phyloP scores from a whole-genome alignment of 2,329 filamentous ascomycete genomes.

The Fusarium sp. region DNA sequence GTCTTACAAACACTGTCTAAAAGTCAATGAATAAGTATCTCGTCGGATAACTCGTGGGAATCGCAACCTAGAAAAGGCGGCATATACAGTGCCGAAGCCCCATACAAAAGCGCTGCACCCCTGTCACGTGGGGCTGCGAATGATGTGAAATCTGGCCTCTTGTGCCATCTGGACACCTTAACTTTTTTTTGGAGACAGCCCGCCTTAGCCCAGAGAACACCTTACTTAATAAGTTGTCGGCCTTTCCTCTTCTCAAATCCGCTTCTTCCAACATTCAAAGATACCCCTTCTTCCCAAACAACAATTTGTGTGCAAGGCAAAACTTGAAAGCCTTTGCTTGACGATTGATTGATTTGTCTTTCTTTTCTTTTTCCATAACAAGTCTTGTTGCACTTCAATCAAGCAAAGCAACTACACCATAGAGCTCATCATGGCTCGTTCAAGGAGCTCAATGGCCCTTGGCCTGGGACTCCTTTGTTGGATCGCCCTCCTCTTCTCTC shows the following conservation, averaged over 20 bases:
- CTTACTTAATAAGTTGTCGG: constrained; percentile 52
- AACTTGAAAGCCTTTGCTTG: constrained; percentile 36
- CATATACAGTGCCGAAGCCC: constrained; percentile 33
- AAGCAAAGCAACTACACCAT: constrained; percentile 31
- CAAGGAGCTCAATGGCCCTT: constrained; percentile 76
- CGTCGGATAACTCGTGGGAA: neutral
- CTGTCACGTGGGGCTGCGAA: constrained; percentile 50
- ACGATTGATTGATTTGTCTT: constrained; percentile 41
- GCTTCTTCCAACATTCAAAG: constrained; percentile 45
- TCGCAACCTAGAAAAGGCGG: constrained; percentile 22
- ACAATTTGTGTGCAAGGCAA: constrained; percentile 47
- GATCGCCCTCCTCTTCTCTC: constrained; percentile 88
- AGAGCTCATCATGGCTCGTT: constrained; percentile 62
- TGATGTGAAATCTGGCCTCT: constrained; percentile 63
- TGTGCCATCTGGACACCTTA: constrained; percentile 59
- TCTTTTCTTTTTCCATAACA: constrained; percentile 34
- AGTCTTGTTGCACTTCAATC: constrained; percentile 38
- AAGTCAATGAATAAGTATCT: constrained; percentile 2
- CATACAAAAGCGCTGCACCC: constrained; percentile 32
- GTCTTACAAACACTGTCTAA: constrained; percentile 32
- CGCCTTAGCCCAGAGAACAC: neutral
- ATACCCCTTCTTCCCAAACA: constrained; percentile 46
- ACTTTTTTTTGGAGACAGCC: constrained; percentile 51
- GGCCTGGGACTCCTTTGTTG: constrained; percentile 92
- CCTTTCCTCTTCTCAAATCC: constrained; percentile 46